Base-by-base conservation (phyloP, 2,329 filamentous ascomycete species). In the Bimuria novae-zelandiae region DNA sequence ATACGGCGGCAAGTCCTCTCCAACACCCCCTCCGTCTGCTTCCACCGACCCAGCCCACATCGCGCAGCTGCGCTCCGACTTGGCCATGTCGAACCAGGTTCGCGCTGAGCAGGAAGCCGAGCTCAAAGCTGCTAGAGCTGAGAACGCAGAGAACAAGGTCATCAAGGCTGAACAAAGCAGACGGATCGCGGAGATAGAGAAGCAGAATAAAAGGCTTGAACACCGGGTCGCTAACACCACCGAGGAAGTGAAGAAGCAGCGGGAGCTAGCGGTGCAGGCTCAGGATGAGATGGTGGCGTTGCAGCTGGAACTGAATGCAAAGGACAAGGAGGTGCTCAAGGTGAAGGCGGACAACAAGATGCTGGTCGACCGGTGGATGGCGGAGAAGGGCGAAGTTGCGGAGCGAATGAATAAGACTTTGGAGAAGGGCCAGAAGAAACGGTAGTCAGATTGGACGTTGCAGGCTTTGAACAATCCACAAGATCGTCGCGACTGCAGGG, bases 231-330 rank as follows among this genome's bases (percentile, higher is more conserved):
- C 84, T 58, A 93, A 97, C 72, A 80, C 89, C 25, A 90, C 95
- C 56, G 90, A 95, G 64, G 94, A 97, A 78, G 75, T 97, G 27
- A 84, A 82, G 51, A 90, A 86, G 54, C 97, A 97, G 79, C 85
- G 86, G 27, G 90, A 92, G 71, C 77, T 97, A 59, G 82, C 96
- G 2, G 88, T 92, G 79, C 84, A 93, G 66, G 87, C 96, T 48
- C 93, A 97, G 76, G 92, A 97, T 74, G 94, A 99, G 74, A 87
- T 96, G 75, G 87, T 96, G 45, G 88, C 90, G 1, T 77, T 97
- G 41, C 92, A 92, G 62, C 80, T 97, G 60, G 89, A 97, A 74
- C 80, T 97, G 37, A 92, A 94, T 62, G 84, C 97, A 79, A 87
- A 88, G 3, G 92, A 95, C 71, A 84, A 92, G 70, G 85, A 86